Percentiles rank a stretch among this genome's conserved stretches.
These are phyloP conservation scores for Wallacemonas rigidus DNA, from an alignment of 208 protist species.

Conservation along the genomic window DNA sequence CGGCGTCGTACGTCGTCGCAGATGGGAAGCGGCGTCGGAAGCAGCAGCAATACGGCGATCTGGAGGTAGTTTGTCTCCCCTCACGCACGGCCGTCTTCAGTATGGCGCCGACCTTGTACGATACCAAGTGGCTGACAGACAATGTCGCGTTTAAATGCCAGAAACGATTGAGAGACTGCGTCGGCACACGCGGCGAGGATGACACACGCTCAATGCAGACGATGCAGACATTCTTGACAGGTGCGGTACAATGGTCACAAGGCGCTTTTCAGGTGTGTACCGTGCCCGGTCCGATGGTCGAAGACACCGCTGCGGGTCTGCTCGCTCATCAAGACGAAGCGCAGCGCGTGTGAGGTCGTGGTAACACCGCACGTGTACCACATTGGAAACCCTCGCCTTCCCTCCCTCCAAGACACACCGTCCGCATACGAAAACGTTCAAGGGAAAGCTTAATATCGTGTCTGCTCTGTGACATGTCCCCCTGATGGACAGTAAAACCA, in stretches of 20 bases:
- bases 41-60: constrained; percentile 16
- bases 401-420: no score
- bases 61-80: constrained; percentile 34
- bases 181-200: constrained; percentile 11
- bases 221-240: constrained; percentile 26
- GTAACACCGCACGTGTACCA: no score
- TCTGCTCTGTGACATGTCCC: no score
- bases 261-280: constrained; percentile 35
- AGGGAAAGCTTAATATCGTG: no score
- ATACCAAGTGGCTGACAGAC: constrained; percentile 34
- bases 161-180: constrained; percentile 18
- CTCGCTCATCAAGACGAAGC: background rate
- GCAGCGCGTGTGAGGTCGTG: background rate
- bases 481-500: no score
- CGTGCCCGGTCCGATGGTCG: constrained; percentile 16
- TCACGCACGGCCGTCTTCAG: constrained; percentile 24
- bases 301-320: constrained; percentile 5
- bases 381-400: no score
- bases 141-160: constrained; percentile 29
- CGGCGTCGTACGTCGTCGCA: constrained; percentile 32
- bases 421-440: no score
- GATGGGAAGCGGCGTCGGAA: constrained; percentile 24
- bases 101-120: constrained; percentile 27
- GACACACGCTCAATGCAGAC: constrained; percentile 21
- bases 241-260: constrained; percentile 27